A percentile compares a stretch with the other conserved stretches of the same genome.
phyloP scores from a whole-genome alignment of 2,329 filamentous ascomycete genomes.

The Fusarium sp. region DNA sequence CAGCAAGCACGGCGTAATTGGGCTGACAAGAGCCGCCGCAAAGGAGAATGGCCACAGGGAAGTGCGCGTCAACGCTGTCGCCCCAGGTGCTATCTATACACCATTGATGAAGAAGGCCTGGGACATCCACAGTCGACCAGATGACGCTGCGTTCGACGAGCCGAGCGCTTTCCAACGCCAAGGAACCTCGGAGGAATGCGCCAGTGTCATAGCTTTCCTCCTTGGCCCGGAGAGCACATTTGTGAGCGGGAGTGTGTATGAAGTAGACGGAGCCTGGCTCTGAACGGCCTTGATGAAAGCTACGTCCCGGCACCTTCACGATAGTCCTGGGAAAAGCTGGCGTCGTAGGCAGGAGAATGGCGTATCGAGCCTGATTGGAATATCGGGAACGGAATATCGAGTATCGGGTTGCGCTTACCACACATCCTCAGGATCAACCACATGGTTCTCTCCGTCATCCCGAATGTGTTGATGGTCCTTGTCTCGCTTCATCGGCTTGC shows the following conservation, averaged over 20 bases:
- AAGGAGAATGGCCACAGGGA: conserved; percentile 57
- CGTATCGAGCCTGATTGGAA: conserved; percentile 58
- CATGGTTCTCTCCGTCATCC: conserved; percentile 81
- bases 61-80: conserved; percentile 60
- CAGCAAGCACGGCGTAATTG: conserved; percentile 55
- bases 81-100: conserved; percentile 63
- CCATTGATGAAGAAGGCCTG: conserved; percentile 61
- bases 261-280: conserved; percentile 59
- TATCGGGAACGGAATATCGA: not conserved
- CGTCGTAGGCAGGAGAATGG: not conserved
- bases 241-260: conserved; percentile 55
- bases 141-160: conserved; percentile 56
- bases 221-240: conserved; percentile 52
- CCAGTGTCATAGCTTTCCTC: conserved; percentile 51
- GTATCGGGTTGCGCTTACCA: conserved; percentile 64
- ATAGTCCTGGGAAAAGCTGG: not conserved
- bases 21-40: conserved; percentile 52
- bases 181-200: conserved; percentile 56
- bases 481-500: conserved; percentile 89
- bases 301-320: not conserved
- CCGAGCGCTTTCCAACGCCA: conserved; percentile 57
- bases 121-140: conserved; percentile 49
- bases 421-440: conserved; percentile 86
- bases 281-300: conserved; percentile 25
- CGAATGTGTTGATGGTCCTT: conserved; percentile 80